phyloP scores from a whole-genome alignment of 805 yeast species.

The Wickerhamomyces hampshirensis region DNA sequence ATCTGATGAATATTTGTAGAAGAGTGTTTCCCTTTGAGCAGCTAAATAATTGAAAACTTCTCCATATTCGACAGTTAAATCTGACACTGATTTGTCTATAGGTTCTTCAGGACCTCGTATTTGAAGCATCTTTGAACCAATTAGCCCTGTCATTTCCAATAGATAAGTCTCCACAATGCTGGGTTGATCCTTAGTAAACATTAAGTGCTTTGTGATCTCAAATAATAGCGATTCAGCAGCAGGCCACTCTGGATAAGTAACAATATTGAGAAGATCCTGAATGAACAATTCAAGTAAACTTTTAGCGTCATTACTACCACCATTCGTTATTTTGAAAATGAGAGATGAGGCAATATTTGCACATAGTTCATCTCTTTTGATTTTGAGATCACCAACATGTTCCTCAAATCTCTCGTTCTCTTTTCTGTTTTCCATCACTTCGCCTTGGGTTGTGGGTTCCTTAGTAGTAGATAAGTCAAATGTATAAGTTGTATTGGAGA shows the following conservation, averaged over 20 bases:
- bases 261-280: conserved; percentile 48
- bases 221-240: conserved; percentile 47
- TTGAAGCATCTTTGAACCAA: conserved; percentile 47
- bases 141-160: conserved; percentile 56
- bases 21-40: background rate
- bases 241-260: conserved; percentile 58
- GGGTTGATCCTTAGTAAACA: conserved; percentile 32
- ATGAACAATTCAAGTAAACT: conserved; percentile 47
- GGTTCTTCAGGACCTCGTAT: conserved; percentile 25
- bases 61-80: conserved; percentile 1
- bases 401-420: conserved; percentile 10
- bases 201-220: conserved; percentile 39
- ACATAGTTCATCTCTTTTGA: conserved; percentile 9
- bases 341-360: conserved; percentile 14
- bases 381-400: background rate
- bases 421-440: conserved; percentile 10
- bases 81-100: background rate
- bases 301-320: conserved; percentile 29
- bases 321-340: conserved; percentile 22
- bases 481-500: conserved; percentile 11
- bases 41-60: conserved; percentile 6
- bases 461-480: conserved; percentile 11
- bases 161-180: conserved; percentile 44
- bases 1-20: conserved; percentile 3
- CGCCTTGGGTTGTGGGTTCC: conserved; percentile 6